phyloP scores from a whole-genome alignment of 345 rosid genomes.

The Anacardium occidentale region DNA sequence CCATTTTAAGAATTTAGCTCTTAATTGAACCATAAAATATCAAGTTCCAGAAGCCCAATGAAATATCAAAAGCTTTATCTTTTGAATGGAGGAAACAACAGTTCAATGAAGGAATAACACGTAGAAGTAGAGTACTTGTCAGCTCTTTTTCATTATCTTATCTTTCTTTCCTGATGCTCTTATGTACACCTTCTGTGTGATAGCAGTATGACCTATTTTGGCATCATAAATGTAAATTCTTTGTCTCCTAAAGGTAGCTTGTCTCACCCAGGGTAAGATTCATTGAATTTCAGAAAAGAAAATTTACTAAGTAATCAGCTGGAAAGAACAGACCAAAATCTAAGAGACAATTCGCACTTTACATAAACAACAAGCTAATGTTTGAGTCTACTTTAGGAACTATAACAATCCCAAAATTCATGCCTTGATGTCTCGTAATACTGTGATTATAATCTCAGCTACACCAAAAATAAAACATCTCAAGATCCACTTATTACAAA shows the following conservation, averaged over 20 bases:
- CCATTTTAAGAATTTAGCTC: neutral
- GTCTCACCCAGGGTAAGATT: neutral
- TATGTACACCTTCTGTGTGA: neutral
- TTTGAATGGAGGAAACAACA: too few species aligned
- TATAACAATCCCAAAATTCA: neutral
- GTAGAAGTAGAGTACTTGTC: neutral
- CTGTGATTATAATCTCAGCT: neutral
- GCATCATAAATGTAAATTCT: neutral
- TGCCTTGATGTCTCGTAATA: neutral
- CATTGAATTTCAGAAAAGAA: neutral
- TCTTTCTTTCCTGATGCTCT: neutral
- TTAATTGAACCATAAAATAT: neutral
- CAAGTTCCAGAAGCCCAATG: neutral
- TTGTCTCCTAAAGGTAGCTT: too few species aligned
- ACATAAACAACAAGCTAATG: neutral
- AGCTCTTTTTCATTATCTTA: too few species aligned
- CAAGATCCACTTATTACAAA: neutral
- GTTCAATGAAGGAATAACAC: neutral
- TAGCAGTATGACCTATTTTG: neutral
- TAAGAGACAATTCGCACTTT: neutral
- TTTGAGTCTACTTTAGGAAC: neutral
- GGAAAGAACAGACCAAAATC: neutral
- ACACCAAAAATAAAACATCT: neutral
- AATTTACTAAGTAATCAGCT: neutral
- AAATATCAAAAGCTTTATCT: neutral